phyloP scores from a whole-genome alignment of 2,329 filamentous ascomycete genomes.

The Arthrobotrys conoides region DNA sequence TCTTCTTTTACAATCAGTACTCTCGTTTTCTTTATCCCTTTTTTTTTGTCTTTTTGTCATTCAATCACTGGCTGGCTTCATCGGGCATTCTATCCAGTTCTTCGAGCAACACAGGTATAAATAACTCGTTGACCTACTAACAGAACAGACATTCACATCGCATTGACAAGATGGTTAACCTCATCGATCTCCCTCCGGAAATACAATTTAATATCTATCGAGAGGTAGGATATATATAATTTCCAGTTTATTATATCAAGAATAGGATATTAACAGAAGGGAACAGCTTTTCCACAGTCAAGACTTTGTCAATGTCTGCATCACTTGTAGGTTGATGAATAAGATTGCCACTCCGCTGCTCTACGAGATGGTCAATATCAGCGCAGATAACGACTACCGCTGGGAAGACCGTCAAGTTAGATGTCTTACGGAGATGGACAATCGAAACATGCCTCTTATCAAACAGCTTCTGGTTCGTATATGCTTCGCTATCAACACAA shows the following conservation, averaged over 20 bases:
- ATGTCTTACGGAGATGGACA: conserved; percentile 45
- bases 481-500: neutral
- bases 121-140: neutral
- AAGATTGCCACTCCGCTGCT: conserved; percentile 55
- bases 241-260: neutral
- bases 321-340: conserved; percentile 53
- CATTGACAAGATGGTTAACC: conserved; percentile 40
- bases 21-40: neutral
- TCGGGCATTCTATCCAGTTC: neutral
- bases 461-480: conserved; percentile 45
- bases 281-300: conserved; percentile 54
- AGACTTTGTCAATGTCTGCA: conserved; percentile 59
- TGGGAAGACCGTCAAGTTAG: conserved; percentile 55
- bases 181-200: conserved; percentile 57
- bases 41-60: neutral
- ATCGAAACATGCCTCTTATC: conserved; percentile 37
- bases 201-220: conserved; percentile 59
- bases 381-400: conserved; percentile 51
- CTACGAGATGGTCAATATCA: conserved; percentile 59
- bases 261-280: neutral
- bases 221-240: conserved; percentile 12
- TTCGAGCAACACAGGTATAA: neutral
- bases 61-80: neutral
- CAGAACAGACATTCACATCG: neutral
- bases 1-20: neutral